Evolutionary conservation across 768 basidiomycete species (phyloP).

Genomic region (Polyporus arcularius): DNA sequence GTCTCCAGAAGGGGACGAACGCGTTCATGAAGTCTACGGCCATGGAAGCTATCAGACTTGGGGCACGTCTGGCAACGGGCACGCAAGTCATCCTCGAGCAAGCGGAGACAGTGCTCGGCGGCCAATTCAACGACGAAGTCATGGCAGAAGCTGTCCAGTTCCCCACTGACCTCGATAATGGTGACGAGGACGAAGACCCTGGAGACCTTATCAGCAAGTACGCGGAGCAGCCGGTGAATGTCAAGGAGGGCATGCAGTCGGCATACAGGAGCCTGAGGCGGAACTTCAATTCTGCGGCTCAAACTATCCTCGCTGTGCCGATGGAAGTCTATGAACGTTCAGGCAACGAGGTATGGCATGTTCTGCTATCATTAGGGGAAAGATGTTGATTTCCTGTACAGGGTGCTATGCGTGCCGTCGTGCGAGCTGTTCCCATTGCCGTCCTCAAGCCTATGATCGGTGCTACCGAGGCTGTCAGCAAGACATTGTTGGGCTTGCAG

Average conservation of each 20-base stretch:
- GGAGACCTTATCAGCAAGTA: conserved; percentile 80
- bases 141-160: conserved; percentile 66
- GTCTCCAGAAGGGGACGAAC: conserved; percentile 91
- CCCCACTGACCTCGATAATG: conserved; percentile 28
- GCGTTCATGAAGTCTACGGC: conserved; percentile 94
- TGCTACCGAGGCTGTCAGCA: conserved; percentile 93
- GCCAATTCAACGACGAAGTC: conserved; percentile 65
- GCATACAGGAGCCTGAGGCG: conserved; percentile 88
- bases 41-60: conserved; percentile 92
- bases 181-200: conserved; percentile 45
- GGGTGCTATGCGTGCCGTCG: conserved; percentile 92
- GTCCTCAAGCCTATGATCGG: conserved; percentile 98
- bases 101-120: conserved; percentile 88
- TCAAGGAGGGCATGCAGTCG: conserved; percentile 84
- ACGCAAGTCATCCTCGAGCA: conserved; percentile 98
- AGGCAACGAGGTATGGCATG: conserved; percentile 73
- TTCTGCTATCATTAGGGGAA: background rate
- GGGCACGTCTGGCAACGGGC: conserved; percentile 91
- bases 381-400: conserved; percentile 32
- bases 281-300: conserved; percentile 92
- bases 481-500: conserved; percentile 90
- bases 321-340: conserved; percentile 99
- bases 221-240: conserved; percentile 84
- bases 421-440: conserved; percentile 96
- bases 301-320: conserved; percentile 97